Percentiles rank a stretch among this genome's conserved stretches.
These are phyloP conservation scores for Penicillium cosmopolitanum DNA, from an alignment of 495 filamentous ascomycete genomes.

Conservation along the genomic window DNA sequence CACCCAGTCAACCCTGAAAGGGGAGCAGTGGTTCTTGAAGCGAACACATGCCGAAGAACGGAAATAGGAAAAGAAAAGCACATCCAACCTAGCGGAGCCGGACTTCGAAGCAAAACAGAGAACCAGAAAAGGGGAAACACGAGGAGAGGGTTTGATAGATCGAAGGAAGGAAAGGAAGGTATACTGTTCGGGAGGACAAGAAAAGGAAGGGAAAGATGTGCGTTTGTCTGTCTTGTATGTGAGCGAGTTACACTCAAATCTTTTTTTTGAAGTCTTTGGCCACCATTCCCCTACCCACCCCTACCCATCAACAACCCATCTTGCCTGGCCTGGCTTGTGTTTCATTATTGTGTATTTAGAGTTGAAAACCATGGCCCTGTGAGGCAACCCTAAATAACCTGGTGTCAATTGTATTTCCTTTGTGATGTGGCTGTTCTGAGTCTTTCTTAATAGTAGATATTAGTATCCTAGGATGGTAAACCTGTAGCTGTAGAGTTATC, in stretches of 20 bases:
- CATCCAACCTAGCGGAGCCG: neutral
- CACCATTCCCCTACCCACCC: conserved; percentile 23
- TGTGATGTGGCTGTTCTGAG: conserved; percentile 16
- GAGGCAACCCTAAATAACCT: conserved; percentile 30
- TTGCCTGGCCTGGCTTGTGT: conserved; percentile 39
- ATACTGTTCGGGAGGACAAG: conserved; percentile 2
- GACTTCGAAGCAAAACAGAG: neutral
- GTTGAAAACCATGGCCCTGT: conserved; percentile 40
- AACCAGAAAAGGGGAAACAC: neutral
- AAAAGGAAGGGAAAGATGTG: neutral
- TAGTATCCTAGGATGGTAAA: neutral
- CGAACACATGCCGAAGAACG: neutral
- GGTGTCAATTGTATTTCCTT: conserved; percentile 46
- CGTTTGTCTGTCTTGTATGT: neutral
- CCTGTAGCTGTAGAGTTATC: neutral
- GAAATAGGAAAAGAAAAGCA: conserved; percentile 1
- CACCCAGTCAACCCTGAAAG: neutral
- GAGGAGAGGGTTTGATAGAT: neutral
- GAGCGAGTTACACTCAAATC: neutral
- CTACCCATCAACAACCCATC: conserved; percentile 5
- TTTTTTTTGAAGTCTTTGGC: conserved; percentile 35
- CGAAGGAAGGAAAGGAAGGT: too few species aligned
- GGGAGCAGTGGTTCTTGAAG: neutral
- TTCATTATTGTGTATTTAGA: conserved; percentile 57
- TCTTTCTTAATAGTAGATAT: neutral